phyloP scores from a whole-genome alignment of 257 asterid species.

The Salvia rosmarinus region DNA sequence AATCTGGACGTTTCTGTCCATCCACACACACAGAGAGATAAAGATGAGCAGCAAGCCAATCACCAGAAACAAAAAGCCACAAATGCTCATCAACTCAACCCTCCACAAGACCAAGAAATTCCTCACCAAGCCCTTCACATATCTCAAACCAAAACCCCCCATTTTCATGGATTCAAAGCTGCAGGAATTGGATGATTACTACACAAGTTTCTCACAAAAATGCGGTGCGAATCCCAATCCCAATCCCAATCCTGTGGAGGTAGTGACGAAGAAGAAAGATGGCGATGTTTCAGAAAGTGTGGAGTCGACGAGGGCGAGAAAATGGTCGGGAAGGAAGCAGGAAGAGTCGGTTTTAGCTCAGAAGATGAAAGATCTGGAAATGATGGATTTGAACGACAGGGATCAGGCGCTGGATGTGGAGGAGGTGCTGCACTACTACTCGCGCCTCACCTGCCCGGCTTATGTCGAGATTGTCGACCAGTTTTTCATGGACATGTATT shows the following conservation, averaged over 20 bases:
- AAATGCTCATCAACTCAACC: constrained; percentile 57
- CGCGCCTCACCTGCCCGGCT: constrained; percentile 66
- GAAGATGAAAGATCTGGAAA: constrained; percentile 70
- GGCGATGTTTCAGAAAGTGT: too few relatives aligned
- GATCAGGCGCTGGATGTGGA: constrained; percentile 80
- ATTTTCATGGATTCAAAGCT: too few relatives aligned
- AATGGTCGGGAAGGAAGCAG: constrained; percentile 24
- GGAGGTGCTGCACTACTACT: constrained; percentile 77
- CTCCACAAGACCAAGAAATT: constrained; percentile 54
- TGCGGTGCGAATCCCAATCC: too few relatives aligned
- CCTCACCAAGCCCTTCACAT: constrained; percentile 46
- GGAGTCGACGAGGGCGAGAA: constrained; percentile 33
- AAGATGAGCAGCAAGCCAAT: constrained; percentile 43
- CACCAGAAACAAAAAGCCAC: constrained; percentile 39
- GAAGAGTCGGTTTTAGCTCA: constrained; percentile 45
- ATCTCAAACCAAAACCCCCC: constrained; percentile 51
- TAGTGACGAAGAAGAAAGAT: constrained; percentile 35
- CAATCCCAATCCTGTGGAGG: too few relatives aligned
- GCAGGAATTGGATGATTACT: too few relatives aligned
- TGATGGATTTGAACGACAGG: constrained; percentile 64
- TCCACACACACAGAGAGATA: constrained; percentile 31
- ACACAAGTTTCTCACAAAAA: too few relatives aligned
- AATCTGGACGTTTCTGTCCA: constrained; percentile 35
- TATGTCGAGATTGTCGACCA: constrained; percentile 64
- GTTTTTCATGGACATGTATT: constrained; percentile 63